A percentile compares a stretch with the other conserved stretches of the same genome.
These are phyloP conservation scores for Mallotus japonicus DNA, from an alignment of 441 rosid genomes.

Conservation along the genomic window DNA sequence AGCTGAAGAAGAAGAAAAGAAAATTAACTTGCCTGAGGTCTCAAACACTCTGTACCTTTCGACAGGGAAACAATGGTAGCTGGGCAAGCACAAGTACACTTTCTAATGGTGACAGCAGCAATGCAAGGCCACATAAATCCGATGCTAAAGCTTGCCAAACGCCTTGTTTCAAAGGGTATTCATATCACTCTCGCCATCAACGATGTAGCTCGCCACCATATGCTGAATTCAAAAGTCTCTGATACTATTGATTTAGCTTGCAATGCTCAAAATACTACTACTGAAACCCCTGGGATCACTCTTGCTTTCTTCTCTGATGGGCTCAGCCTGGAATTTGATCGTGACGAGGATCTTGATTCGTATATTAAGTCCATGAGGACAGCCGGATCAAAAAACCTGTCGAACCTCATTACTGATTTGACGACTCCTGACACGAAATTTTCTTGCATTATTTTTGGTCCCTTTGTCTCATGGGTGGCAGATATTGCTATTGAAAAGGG, in stretches of 20 bases:
- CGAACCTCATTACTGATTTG: constrained; percentile 33
- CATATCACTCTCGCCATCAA: constrained; percentile 55
- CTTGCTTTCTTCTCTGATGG: constrained; percentile 49
- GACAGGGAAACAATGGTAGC: constrained; percentile 20
- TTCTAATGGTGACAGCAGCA: constrained; percentile 57
- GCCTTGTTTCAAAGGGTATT: constrained; percentile 65
- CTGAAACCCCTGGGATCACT: constrained; percentile 19
- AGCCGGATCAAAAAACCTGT: constrained; percentile 36
- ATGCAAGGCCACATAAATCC: constrained; percentile 73
- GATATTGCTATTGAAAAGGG: constrained; percentile 54
- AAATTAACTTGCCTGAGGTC: too few relatives aligned
- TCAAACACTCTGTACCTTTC: not conserved
- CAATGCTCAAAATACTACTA: not conserved
- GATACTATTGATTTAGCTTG: not conserved
- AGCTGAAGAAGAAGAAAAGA: too few relatives aligned
- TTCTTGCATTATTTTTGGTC: constrained; percentile 62
- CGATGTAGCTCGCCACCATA: constrained; percentile 41
- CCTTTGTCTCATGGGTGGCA: constrained; percentile 69
- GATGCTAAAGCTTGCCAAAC: constrained; percentile 61
- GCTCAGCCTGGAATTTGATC: constrained; percentile 37
- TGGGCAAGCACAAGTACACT: constrained; percentile 32
- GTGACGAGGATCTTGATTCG: constrained; percentile 16
- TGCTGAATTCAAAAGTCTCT: constrained; percentile 31
- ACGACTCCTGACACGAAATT: constrained; percentile 36
- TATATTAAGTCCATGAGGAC: constrained; percentile 27